Percentiles rank a stretch among this genome's conserved stretches.
Conservation (phyloP, 1,284 basidiomycete genomes). For the Moesziomyces antarcticus region DNA sequence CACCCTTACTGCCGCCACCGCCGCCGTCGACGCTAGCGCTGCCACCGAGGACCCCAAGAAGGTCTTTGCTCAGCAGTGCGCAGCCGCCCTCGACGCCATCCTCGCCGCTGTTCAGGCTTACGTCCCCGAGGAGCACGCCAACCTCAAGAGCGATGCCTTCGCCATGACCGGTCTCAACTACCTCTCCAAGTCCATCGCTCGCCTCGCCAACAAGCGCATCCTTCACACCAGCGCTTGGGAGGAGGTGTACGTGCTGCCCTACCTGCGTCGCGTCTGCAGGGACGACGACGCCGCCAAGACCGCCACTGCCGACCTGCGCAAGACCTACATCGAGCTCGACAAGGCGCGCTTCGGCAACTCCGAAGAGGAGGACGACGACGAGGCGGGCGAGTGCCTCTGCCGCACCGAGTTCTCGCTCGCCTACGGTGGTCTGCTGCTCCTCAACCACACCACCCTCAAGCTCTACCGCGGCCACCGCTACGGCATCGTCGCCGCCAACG, state of each 20-base stretch:
- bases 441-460: slow-evolving; percentile 93
- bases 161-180: slow-evolving; percentile 60
- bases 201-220: slow-evolving; percentile 65
- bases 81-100: slow-evolving; percentile 54
- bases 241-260: slow-evolving; percentile 66
- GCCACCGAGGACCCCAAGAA: slow-evolving; percentile 58
- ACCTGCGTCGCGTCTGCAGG: slow-evolving; percentile 68
- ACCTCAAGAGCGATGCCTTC: slow-evolving; percentile 58
- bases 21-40: slow-evolving; percentile 45
- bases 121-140: slow-evolving; percentile 50
- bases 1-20: slow-evolving; percentile 59
- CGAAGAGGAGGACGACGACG: slow-evolving; percentile 77
- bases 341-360: slow-evolving; percentile 63
- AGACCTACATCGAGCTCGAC: slow-evolving; percentile 61
- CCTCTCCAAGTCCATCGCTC: slow-evolving; percentile 55
- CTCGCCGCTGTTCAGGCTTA: slow-evolving; percentile 51
- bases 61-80: slow-evolving; percentile 49
- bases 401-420: slow-evolving; percentile 95
- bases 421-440: slow-evolving; percentile 91
- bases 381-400: slow-evolving; percentile 77
- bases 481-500: slow-evolving; percentile 94
- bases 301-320: slow-evolving; percentile 59
- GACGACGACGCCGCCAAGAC: slow-evolving; percentile 53
- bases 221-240: slow-evolving; percentile 64
- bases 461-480: slow-evolving; percentile 87